These are phyloP conservation scores for Theileria annulata DNA, from an alignment of 169 alveolate species.

Conservation along the genomic window DNA sequence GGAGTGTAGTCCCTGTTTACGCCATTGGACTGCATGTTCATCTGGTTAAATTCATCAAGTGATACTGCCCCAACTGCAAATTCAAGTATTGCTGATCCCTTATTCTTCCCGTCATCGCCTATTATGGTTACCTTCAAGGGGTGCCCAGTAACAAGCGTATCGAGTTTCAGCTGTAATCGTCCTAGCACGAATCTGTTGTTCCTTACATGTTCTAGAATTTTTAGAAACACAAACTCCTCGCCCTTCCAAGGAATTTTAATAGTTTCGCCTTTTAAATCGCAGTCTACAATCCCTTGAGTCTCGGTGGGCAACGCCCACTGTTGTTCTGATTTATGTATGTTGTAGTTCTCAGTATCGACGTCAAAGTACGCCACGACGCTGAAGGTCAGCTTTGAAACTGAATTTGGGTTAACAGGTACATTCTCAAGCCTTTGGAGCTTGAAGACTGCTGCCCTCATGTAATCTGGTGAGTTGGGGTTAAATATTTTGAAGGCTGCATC, in stretches of 20 bases:
- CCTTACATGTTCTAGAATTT: slow-evolving; percentile 70
- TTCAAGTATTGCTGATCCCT: slow-evolving; percentile 71
- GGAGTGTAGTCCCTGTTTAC: slow-evolving; percentile 9
- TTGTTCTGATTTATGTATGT: slow-evolving; percentile 58
- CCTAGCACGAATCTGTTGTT: slow-evolving; percentile 70
- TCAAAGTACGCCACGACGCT: slow-evolving; percentile 72
- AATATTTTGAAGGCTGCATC: slow-evolving; percentile 31
- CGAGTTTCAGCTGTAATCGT: slow-evolving; percentile 71
- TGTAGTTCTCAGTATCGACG: slow-evolving; percentile 68
- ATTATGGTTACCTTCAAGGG: slow-evolving; percentile 72
- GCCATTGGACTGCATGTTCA: slow-evolving; percentile 50
- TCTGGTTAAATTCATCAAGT: slow-evolving; percentile 51
- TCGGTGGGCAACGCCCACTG: slow-evolving; percentile 63
- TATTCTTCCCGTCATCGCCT: slow-evolving; percentile 70
- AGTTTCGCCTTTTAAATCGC: slow-evolving; percentile 72
- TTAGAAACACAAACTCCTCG: slow-evolving; percentile 69
- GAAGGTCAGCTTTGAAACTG: slow-evolving; percentile 61
- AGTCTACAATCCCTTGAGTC: slow-evolving; percentile 48
- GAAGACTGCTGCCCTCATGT: slow-evolving; percentile 55
- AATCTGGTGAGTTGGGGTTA: slow-evolving; percentile 41
- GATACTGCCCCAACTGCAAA: slow-evolving; percentile 62
- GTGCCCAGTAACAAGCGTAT: slow-evolving; percentile 68
- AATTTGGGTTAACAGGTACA: slow-evolving; percentile 59
- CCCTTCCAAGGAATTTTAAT: slow-evolving; percentile 73
- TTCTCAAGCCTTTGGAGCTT: slow-evolving; percentile 70